Conservation (phyloP, 1,139 yeast species). For the Pichia sp. region DNA sequence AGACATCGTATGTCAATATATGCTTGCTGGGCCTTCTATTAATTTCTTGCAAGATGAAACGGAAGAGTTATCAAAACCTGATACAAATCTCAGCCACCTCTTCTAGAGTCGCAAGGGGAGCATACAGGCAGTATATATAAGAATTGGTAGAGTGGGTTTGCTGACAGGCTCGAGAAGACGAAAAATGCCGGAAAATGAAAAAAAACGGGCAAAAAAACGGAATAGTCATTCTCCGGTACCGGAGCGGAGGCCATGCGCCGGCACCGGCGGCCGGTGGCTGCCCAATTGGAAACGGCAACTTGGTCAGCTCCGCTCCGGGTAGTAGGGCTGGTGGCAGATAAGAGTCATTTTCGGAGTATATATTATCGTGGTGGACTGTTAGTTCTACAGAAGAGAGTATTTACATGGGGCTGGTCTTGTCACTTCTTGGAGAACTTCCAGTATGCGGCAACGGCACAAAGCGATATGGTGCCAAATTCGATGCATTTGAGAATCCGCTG, state of each 20-base stretch:
- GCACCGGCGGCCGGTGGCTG: constrained; percentile 6
- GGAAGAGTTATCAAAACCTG: too few species aligned
- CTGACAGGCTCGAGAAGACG: not conserved
- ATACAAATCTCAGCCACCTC: too few species aligned
- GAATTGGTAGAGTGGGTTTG: not conserved
- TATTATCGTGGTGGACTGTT: not conserved
- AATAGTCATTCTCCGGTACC: not conserved
- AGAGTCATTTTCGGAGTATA: not conserved
- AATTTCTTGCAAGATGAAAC: too few species aligned
- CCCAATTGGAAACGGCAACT: not conserved
- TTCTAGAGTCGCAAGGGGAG: not conserved
- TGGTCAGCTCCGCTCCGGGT: not conserved
- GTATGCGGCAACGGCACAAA: constrained; percentile 5
- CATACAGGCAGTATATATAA: not conserved
- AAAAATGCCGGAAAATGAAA: not conserved
- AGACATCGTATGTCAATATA: constrained; percentile 12
- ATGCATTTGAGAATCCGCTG: constrained; percentile 38
- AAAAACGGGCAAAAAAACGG: not conserved
- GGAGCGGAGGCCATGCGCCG: not conserved
- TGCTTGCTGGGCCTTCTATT: not conserved
- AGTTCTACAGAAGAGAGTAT: not conserved
- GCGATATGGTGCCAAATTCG: constrained; percentile 22
- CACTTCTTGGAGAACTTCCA: constrained; percentile 7
- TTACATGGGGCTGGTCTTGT: not conserved
- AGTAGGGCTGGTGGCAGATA: not conserved